Evolutionary conservation across 441 rosid genomes (phyloP).

Genomic region (Pelargonium citronellum): DNA sequence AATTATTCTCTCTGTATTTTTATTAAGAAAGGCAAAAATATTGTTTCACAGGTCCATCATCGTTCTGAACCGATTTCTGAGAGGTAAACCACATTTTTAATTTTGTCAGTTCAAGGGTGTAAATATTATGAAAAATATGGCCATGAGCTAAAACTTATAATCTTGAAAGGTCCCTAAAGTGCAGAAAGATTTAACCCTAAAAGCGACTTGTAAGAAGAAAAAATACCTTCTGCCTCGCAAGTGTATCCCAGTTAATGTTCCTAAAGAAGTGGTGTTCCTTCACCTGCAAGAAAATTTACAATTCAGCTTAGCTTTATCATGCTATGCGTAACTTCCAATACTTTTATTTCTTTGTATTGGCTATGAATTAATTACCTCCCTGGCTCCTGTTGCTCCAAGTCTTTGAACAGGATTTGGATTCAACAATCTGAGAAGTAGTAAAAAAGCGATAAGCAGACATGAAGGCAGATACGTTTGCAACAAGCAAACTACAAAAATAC

Average conservation of each 20-base stretch:
- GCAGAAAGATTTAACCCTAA: too few relatives aligned
- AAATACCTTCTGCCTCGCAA: constrained; percentile 86
- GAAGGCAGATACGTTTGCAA: not conserved
- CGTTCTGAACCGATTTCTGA: too few relatives aligned
- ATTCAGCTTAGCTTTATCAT: constrained; percentile 23
- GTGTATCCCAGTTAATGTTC: constrained; percentile 91
- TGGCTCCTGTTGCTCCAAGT: constrained; percentile 87
- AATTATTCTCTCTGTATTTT: too few relatives aligned
- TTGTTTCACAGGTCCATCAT: too few relatives aligned
- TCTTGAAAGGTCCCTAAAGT: too few relatives aligned
- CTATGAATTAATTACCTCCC: constrained; percentile 50
- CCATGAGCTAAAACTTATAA: too few relatives aligned
- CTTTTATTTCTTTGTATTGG: constrained; percentile 12
- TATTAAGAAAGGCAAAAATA: too few relatives aligned
- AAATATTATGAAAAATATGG: too few relatives aligned
- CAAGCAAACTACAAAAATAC: not conserved
- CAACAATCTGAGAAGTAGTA: constrained; percentile 53
- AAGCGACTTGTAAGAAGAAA: not conserved
- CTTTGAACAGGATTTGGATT: constrained; percentile 81
- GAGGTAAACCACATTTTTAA: too few relatives aligned
- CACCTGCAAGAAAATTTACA: constrained; percentile 43
- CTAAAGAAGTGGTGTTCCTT: constrained; percentile 77
- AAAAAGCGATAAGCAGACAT: not conserved
- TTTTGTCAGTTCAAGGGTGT: too few relatives aligned
- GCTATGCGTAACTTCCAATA: not conserved